Evolutionary conservation across 129 eudicot genomes (phyloP), one percentile per base, ranked within the genome.

Genomic region (Centrapalus pauciflorus): DNA sequence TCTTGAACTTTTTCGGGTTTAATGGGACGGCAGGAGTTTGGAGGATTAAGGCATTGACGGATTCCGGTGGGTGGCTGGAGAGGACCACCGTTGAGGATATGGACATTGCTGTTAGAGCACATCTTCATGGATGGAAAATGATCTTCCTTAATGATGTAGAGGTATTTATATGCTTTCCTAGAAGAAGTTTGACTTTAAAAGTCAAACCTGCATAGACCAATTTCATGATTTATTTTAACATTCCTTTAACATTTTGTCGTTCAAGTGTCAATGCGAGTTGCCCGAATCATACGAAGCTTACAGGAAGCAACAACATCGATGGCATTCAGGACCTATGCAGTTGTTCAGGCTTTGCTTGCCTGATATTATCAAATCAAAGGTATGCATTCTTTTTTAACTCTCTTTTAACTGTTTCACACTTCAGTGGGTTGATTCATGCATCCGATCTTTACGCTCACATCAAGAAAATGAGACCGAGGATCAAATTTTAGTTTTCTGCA

Each of bases 241-340:
- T 13, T 19, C 17, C 3, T 41, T 7, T 9, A 10, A 5, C 4
- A 9, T 8, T 20, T 24, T 10, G 21, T 52, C 55, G 17, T 64
- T 71, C 10, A 66, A 90, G 95, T 84, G 95, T 60, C 89, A 84
- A 78, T 87, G 97, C 52, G 97, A 90, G 72, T 40, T 90, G 52
- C 95, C 95, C 2, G 97, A 90, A 80, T 90, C 97, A 3, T 90
- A 82, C 46, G 97, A 90, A 79, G 97, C 97, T 20, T 90, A 90
- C 37, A 61, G 92, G 55, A 90, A 90, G 72, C 97, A 90, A 60
- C 97, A 90, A 58, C 95, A 90, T 34, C 72, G 97, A 80, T 90
- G 97, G 97, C 97, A 90, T 78, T 90, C 95, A 1, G 97, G 97
- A 12, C 97, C 97, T 11, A 90, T 90, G 97, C 97, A 87, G 69